Evolutionary conservation across 2,329 filamentous ascomycete genomes (phyloP), one percentile per base, ranked within the genome.

Genomic region (Beauveria medogensis): DNA sequence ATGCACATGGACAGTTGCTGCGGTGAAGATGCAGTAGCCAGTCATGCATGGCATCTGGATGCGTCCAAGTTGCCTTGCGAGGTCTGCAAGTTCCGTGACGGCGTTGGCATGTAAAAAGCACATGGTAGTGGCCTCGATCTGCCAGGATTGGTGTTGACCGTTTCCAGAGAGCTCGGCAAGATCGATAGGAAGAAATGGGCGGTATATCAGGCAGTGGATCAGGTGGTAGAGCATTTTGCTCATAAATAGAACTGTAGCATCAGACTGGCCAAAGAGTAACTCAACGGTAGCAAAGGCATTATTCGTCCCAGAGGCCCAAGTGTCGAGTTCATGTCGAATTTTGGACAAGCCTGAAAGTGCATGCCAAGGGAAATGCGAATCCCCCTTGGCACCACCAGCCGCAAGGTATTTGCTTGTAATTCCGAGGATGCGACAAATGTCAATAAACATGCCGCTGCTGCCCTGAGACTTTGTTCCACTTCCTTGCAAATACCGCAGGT

Each of bases 281-380:
- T 91, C 86, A 10, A 92, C 81, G 18, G 87, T 90, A 0, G 87
- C 86, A 67, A 94, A 94, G 9, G 89, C 82, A 63, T 91, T 88
- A 64, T 90, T 87, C 1, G 90, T 92, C 12, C 89, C 90, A 0
- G 89, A 86, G 1, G 90, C 89, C 91, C 91, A 96, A 37, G 90
- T 82, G 69, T 95, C 90, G 26, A 96, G 78, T 68, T 94, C 90
- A 65, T 92, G 89, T 34, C 90, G 83, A 65, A 96, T 94, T 69
- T 91, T 92, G 57, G 91, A 94, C 2, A 95, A 78, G 63, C 89
- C 92, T 6, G 91, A 95, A 22, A 92, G 80, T 2, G 90, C 86
- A 70, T 95, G 91, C 91, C 91, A 96, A 10, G 91, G 91, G 65
- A 95, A 95, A 71, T 95, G 91, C 0, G 90, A 92, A 69, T 95